These are phyloP conservation scores for Phytophthora fragariae DNA, from an alignment of 352 stramenopile genomes.

Conservation along the genomic window DNA sequence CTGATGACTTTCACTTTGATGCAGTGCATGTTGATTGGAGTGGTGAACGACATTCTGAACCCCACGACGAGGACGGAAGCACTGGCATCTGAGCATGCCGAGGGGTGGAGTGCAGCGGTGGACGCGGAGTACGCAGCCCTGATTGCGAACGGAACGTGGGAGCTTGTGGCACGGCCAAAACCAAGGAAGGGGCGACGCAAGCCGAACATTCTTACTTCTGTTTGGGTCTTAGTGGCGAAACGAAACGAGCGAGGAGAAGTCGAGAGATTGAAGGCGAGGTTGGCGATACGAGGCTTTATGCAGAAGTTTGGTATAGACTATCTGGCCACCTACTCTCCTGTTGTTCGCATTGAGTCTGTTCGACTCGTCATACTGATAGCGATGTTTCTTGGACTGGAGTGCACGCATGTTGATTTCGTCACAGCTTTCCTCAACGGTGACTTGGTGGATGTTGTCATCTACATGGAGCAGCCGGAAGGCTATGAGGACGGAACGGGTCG, in stretches of 20 bases:
- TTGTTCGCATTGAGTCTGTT: conserved; percentile 20
- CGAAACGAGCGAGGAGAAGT: conserved; percentile 11
- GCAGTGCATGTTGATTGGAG: conserved; percentile 20
- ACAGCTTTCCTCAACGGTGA: conserved; percentile 9
- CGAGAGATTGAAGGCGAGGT: conserved; percentile 10
- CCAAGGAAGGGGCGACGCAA: neutral
- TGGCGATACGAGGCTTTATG: conserved; percentile 1
- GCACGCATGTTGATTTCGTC: neutral
- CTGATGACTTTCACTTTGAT: conserved; percentile 13
- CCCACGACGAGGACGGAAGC: conserved; percentile 1
- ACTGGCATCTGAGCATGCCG: conserved; percentile 13
- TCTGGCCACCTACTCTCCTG: conserved; percentile 14
- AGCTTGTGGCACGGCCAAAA: conserved; percentile 14
- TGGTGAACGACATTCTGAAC: conserved; percentile 15
- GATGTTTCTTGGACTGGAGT: neutral
- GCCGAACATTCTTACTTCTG: neutral
- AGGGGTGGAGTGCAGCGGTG: conserved; percentile 1
- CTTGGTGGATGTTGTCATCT: conserved; percentile 10
- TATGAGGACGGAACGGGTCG: conserved; percentile 14
- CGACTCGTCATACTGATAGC: conserved; percentile 8
- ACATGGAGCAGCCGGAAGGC: conserved; percentile 19
- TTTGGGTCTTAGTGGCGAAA: conserved; percentile 14
- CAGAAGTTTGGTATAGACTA: conserved; percentile 18
- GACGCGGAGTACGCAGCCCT: conserved; percentile 11
- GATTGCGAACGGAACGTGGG: conserved; percentile 6